Conservation (phyloP, 108 stramenopile species). For the Fistulifera solaris region DNA sequence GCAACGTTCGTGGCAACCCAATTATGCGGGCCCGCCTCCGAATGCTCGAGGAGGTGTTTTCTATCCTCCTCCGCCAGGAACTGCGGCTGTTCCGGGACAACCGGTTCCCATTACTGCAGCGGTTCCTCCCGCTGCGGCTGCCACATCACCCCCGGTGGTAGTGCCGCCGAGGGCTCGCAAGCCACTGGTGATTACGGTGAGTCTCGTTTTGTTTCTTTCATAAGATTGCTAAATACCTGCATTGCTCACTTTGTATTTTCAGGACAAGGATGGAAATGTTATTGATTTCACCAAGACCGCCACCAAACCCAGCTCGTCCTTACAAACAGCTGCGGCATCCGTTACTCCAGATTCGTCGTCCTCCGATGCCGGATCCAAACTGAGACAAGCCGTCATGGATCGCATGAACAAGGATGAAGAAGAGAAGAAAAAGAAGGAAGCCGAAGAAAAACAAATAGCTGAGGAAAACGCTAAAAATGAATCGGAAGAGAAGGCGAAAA, state of each 20-base stretch:
- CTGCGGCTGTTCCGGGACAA: too few species aligned
- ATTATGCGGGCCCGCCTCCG: too few species aligned
- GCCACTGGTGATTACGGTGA: background rate
- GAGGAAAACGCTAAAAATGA: constrained; percentile 20
- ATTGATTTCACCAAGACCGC: constrained; percentile 31
- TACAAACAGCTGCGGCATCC: background rate
- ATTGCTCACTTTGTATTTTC: background rate
- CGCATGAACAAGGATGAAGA: constrained; percentile 39
- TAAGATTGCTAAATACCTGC: background rate
- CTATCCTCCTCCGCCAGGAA: too few species aligned
- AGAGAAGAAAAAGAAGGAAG: constrained; percentile 13
- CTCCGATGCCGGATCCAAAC: constrained; percentile 51
- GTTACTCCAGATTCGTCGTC: constrained; percentile 15
- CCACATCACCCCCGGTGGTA: too few species aligned
- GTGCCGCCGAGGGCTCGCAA: background rate
- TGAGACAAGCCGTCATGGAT: constrained; percentile 53
- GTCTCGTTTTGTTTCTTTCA: background rate
- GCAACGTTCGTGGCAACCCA: too few species aligned
- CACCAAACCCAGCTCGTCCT: constrained; percentile 2
- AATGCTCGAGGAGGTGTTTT: too few species aligned
- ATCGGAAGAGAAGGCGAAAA: too few species aligned
- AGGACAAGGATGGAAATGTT: constrained; percentile 57
- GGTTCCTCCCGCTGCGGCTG: too few species aligned
- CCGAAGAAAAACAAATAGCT: constrained; percentile 13
- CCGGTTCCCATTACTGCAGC: too few species aligned